Base-by-base conservation (phyloP, 2,329 filamentous ascomycete genomes). In the Fusarium guadeloupense region DNA sequence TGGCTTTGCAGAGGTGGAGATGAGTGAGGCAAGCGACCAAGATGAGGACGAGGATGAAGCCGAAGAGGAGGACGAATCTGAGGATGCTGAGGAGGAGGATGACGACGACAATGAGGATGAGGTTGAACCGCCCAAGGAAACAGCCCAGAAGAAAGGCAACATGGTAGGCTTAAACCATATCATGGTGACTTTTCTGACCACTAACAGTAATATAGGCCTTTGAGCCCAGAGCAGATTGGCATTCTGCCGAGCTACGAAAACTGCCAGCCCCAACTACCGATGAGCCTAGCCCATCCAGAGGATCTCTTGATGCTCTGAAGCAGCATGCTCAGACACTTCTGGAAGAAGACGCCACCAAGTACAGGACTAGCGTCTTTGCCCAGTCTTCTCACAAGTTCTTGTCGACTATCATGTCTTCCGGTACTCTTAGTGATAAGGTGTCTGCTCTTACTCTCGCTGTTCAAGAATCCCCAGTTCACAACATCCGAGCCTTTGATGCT, bases 381-480 rank as follows among this genome's bases (percentile, higher is more conserved):
- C 92, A 92, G 21, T 95, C 94, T 3, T 94, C 93, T 34, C 91
- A 96, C 76, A 96, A 93, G 75, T 99, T 99, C 81, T 89, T 98
- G 82, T 92, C 93, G 2, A 96, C 93, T 16, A 97, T 99, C 74
- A 97, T 98, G 91, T 82, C 92, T 9, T 96, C 93, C 2, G 95
- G 95, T 81, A 99, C 96, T 9, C 85, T 98, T 68, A 96, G 93
- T 51, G 95, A 99, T 75, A 98, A 97, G 75, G 90, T 98, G 37
- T 99, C 95, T 4, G 96, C 95, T 4, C 81, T 99, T 71, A 99
- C 95, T 5, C 82, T 99, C 67, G 90, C 95, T 51, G 88, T 97
- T 12, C 96, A 99, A 78, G 95, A 99, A 76, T 98, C 96, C 9
- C 95, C 95, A 16, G 80, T 98, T 45, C 95, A 99, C 76, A 98